phyloP scores from a whole-genome alignment of 2,329 filamentous ascomycete genomes.

The Colletotrichum abscissum region DNA sequence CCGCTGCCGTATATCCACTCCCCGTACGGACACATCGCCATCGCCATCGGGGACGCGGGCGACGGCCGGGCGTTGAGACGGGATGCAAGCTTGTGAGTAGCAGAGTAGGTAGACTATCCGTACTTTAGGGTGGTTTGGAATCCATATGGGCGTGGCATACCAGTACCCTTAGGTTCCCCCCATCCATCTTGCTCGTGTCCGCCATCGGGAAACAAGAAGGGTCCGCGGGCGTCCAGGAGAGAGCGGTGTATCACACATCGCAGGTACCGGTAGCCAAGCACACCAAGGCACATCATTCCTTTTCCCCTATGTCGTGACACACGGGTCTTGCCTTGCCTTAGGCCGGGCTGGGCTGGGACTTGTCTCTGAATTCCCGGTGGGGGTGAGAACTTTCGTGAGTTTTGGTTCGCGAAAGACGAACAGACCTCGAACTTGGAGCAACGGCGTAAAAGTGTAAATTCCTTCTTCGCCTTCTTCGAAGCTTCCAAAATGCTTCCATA shows the following conservation, averaged over 20 bases:
- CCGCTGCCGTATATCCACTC: too few relatives aligned
- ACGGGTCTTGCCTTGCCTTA: neutral
- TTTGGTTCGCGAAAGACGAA: neutral
- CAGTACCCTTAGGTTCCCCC: neutral
- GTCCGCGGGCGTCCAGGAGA: neutral
- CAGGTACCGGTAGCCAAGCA: neutral
- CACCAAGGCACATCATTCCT: neutral
- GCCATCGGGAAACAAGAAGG: neutral
- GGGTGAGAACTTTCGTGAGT: too few relatives aligned
- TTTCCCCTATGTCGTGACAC: neutral
- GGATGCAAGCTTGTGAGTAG: too few relatives aligned
- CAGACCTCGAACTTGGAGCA: neutral
- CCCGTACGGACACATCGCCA: too few relatives aligned
- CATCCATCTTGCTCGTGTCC: constrained; percentile 1
- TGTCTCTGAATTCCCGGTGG: neutral
- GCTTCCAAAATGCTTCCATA: constrained; percentile 12
- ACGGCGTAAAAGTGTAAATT: constrained; percentile 29
- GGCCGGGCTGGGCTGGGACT: neutral
- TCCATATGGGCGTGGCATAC: neutral
- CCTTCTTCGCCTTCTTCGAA: constrained; percentile 9
- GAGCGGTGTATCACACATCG: neutral
- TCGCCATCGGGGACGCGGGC: too few relatives aligned
- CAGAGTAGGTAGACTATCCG: neutral
- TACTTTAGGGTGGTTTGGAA: neutral
- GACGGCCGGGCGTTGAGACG: too few relatives aligned